Percentiles rank a stretch among this genome's conserved stretches.
Evolutionary conservation across 2,329 filamentous ascomycete species (phyloP).

Genomic region (Cladobotryum mycophilum): DNA sequence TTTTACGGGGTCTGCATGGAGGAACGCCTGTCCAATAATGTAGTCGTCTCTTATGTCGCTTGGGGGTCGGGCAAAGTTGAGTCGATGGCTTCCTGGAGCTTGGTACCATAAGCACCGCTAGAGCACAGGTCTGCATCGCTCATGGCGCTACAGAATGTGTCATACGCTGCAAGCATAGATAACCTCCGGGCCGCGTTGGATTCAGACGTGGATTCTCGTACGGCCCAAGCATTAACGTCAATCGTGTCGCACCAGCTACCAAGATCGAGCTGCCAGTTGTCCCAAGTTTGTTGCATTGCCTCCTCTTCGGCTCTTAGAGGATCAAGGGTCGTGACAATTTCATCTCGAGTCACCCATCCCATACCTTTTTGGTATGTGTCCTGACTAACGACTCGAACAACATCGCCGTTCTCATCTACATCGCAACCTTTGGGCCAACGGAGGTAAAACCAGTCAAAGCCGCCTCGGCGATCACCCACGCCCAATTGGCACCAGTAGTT

Average conservation of each 20-base stretch:
- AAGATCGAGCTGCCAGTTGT: constrained; percentile 61
- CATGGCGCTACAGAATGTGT: constrained; percentile 50
- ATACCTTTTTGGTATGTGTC: constrained; percentile 72
- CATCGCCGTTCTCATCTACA: constrained; percentile 58
- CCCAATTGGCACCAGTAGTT: constrained; percentile 98
- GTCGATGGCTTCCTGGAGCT: constrained; percentile 50
- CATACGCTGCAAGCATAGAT: constrained; percentile 41
- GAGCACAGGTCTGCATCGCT: constrained; percentile 62
- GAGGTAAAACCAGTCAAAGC: constrained; percentile 82
- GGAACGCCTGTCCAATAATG: constrained; percentile 39
- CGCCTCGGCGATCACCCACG: constrained; percentile 80
- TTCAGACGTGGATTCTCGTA: constrained; percentile 8
- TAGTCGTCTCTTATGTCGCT: constrained; percentile 44
- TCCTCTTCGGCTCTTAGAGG: constrained; percentile 51
- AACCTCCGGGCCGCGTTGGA: not conserved
- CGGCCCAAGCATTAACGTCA: constrained; percentile 34
- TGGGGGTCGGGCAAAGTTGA: constrained; percentile 53
- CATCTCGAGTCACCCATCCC: constrained; percentile 66
- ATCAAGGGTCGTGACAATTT: constrained; percentile 31
- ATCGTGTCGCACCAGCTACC: constrained; percentile 48
- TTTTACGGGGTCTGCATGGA: constrained; percentile 38
- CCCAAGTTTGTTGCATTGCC: constrained; percentile 57
- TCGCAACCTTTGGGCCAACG: constrained; percentile 69
- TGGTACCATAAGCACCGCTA: constrained; percentile 38
- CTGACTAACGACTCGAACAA: constrained; percentile 72